Evolutionary conservation across 805 yeast genomes (phyloP), one percentile per base, ranked within the genome.

Genomic region (Cyberlindnera mrakii): DNA sequence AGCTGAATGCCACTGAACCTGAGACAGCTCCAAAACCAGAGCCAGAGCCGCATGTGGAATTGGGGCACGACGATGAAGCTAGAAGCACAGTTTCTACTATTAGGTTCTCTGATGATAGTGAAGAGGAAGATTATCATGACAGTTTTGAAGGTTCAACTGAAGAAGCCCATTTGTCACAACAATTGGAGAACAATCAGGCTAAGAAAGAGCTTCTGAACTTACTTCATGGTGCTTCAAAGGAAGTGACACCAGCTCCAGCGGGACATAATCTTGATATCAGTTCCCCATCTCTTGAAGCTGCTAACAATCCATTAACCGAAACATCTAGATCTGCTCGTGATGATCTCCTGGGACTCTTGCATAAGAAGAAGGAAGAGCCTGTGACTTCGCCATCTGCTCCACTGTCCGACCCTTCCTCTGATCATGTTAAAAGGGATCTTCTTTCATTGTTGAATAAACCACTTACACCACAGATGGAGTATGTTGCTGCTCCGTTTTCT

Each of bases 91-190:
- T 50, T 5, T 54, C 55, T 0, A 53, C 57, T 0, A 50, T 48
- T 16, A 42, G 50, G 27, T 52, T 54, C 30, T 52, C 59, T 14
- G 53, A 50, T 34, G 46, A 47, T 33, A 49, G 44, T 15, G 50
- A 50, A 11, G 40, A 23, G 9, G 41, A 40, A 17, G 35, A 36
- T 23, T 25, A 30, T 15, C n/a, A 34, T 25, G 45, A 41, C n/a
- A 31, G 35, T 11, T 34, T 20, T 20, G 44, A 43, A 17, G n/a
- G 19, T 20, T 19, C 34, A n/a, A 30, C 30, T 30, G 37, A 30
- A n/a, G 30, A 35, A 18, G 18, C 29, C n/a, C 30, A 35, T 34
- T 34, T 48, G 40, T 57, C 33, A 45, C 55, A 45, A 55, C 55
- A 49, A 47, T 48, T 36, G 41, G 34, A 46, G 41, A 39, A 34